Evolutionary conservation across 257 asterid species (phyloP), one percentile per base, ranked within the genome.

Genomic region (Nicotiana otophora): DNA sequence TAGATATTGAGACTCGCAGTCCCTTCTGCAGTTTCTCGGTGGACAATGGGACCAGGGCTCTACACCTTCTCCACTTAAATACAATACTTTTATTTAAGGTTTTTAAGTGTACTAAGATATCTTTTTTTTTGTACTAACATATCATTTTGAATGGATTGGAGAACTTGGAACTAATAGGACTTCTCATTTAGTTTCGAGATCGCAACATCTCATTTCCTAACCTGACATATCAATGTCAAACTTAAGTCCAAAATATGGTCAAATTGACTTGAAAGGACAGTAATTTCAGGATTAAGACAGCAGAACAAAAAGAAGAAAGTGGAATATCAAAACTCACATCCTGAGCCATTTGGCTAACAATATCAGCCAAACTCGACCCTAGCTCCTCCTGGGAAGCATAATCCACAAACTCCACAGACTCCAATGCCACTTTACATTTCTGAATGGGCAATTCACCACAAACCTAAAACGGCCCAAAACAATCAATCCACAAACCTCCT

Each of bases 341-440:
- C 89, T 93, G 99, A 84, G 98, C 98, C 91, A 96, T 89, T 87
- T 94, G 98, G 66, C 97, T 84, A 81, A 96, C 93, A 87, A 96
- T 89, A 90, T 96, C 99, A 23, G 99, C 99, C 84, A 96, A 91
- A 90, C 91, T 89, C 16, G 99, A 96, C 78, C 98, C 97, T n/a
- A 94, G 82, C 84, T 94, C 98, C 79, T 85, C 97, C 39, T 92
- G 97, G 1, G 91, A 91, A 61, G 86, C 89, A 81, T 90, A 86
- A 79, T 94, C 99, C 61, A 72, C 82, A 82, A 94, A 94, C 81
- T 92, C 97, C n/a, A 90, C 95, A 0, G 98, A 97, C 88, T 96
- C 99, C 86, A 96, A 83, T 42, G 95, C 98, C 75, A 85, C 88
- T 91, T 92, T 94, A 81, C 97, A 96, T 88, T 92, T 96, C 89